phyloP scores from a whole-genome alignment of 2,329 filamentous ascomycete genomes.

The Fusarium bulbicola region DNA sequence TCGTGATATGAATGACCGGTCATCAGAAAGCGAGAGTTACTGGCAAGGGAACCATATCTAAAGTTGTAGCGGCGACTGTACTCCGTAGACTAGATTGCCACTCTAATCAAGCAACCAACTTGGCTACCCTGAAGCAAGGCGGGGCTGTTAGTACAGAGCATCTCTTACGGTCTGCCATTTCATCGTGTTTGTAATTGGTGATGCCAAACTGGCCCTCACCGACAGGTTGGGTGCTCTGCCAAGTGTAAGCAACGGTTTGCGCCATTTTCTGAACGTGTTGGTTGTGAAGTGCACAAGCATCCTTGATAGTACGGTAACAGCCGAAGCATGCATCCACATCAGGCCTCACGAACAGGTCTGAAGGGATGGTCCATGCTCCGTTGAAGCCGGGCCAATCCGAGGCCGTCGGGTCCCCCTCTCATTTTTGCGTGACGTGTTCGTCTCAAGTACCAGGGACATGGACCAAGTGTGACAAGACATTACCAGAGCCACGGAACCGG shows the following conservation, averaged over 20 bases:
- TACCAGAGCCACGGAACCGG: not conserved
- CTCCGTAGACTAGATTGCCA: not conserved
- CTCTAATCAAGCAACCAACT: not conserved
- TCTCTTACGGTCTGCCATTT: not conserved
- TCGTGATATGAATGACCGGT: not conserved
- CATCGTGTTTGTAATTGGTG: not conserved
- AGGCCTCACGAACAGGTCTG: not conserved
- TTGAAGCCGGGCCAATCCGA: not conserved
- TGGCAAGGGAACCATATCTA: too few species aligned
- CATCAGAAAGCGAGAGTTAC: not conserved
- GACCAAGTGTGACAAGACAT: not conserved
- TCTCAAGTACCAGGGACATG: not conserved
- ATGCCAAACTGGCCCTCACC: not conserved
- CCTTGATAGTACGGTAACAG: not conserved
- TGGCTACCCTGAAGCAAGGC: not conserved
- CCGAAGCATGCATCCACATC: not conserved
- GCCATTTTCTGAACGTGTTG: not conserved
- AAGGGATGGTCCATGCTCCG: not conserved
- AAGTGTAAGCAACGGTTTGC: not conserved
- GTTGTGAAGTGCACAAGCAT: not conserved
- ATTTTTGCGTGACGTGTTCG: not conserved
- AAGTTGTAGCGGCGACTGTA: too few species aligned
- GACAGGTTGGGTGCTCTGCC: accelerated
- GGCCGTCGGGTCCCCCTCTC: not conserved
- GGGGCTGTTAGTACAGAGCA: not conserved